Percentiles rank a stretch among this genome's conserved stretches.
These are phyloP conservation scores for Gossypium mustelinum DNA, from an alignment of 345 rosid genomes.

Conservation along the genomic window DNA sequence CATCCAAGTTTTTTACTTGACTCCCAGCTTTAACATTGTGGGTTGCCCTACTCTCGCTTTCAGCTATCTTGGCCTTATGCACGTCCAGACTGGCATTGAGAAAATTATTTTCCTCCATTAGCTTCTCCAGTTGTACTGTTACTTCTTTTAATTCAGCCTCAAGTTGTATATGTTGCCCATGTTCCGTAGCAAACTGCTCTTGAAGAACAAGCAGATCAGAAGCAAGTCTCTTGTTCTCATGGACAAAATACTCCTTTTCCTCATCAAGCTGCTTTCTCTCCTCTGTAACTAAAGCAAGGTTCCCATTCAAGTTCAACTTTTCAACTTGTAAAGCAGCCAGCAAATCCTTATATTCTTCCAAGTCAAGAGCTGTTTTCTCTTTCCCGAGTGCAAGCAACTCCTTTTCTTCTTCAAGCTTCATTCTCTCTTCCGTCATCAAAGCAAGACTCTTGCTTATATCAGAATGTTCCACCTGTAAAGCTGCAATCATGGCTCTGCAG, in stretches of 20 bases:
- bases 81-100: conserved; percentile 39
- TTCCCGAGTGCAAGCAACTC: conserved; percentile 38
- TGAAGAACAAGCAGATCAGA: conserved; percentile 49
- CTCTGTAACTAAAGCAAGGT: conserved; percentile 35
- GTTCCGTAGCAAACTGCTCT: conserved; percentile 46
- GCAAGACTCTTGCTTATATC: conserved; percentile 37
- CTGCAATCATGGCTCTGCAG: conserved; percentile 43
- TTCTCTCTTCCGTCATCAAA: conserved; percentile 34
- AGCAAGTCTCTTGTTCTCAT: conserved; percentile 53
- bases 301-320: conserved; percentile 43
- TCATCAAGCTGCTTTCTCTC: conserved; percentile 51
- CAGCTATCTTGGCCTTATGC: conserved; percentile 36
- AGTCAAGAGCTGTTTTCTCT: conserved; percentile 38
- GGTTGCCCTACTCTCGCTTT: conserved; percentile 27
- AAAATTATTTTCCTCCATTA: conserved; percentile 45
- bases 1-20: conserved; percentile 24
- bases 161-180: conserved; percentile 31
- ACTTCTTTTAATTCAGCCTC: conserved; percentile 45
- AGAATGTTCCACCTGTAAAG: conserved; percentile 50
- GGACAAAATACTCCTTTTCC: conserved; percentile 42
- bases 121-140: conserved; percentile 36
- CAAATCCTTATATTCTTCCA: conserved; percentile 43
- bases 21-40: conserved; percentile 28
- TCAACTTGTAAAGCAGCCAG: conserved; percentile 47
- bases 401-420: conserved; percentile 51